A percentile compares a stretch with the other conserved stretches of the same genome.
Evolutionary conservation across 75 land plant genomes (phyloP).

Genomic region (Chamaecyparis obtusa): DNA sequence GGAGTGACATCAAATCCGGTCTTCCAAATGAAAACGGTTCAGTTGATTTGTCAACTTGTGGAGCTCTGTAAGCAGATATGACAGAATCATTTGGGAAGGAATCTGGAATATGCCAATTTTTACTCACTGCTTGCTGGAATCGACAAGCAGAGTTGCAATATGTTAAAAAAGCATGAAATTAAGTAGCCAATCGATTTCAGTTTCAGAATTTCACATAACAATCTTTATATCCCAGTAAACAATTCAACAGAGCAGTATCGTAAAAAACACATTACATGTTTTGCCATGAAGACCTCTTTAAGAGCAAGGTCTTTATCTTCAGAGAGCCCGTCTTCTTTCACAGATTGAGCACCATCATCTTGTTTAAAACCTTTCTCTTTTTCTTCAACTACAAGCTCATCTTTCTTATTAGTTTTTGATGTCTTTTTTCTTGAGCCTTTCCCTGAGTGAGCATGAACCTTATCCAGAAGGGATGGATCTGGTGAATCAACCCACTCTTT

Average conservation of each 20-base stretch:
- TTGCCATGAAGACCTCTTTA: conserved; percentile 77
- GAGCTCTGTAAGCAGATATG: conserved; percentile 66
- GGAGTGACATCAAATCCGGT: conserved; percentile 86
- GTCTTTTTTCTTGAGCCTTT: conserved; percentile 26
- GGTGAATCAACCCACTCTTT: conserved; percentile 93
- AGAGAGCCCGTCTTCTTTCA: conserved; percentile 11
- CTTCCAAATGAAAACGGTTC: conserved; percentile 89
- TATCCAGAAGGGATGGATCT: conserved; percentile 69
- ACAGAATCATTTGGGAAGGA: conserved; percentile 90
- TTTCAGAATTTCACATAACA: background rate
- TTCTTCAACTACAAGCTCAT: conserved; percentile 9
- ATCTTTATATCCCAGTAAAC: background rate
- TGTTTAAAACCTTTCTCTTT: background rate
- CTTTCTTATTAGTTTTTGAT: conserved; percentile 16
- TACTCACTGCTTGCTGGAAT: conserved; percentile 92
- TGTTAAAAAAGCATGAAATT: background rate
- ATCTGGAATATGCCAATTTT: conserved; percentile 92
- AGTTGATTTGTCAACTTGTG: conserved; percentile 88
- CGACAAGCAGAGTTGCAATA: background rate
- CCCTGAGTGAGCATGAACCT: conserved; percentile 24
- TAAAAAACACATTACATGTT: conserved; percentile 56
- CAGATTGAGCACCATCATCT: background rate
- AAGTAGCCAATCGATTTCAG: background rate
- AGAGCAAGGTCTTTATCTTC: conserved; percentile 13
- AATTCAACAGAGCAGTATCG: background rate